Evolutionary conservation across 768 basidiomycete genomes (phyloP).

Genomic region (Hydnum rufescens): DNA sequence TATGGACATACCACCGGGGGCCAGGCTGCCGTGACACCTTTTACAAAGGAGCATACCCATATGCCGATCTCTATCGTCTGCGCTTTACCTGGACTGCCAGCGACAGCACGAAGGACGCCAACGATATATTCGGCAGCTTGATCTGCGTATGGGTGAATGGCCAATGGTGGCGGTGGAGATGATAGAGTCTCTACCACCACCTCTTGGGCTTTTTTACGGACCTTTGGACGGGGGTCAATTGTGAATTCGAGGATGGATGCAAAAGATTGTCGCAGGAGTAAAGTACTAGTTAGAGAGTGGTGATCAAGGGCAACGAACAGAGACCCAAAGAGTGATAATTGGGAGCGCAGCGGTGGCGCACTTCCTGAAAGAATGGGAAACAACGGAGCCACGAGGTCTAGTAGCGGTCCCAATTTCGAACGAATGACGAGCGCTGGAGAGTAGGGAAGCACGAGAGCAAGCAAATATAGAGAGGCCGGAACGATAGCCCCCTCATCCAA

Average conservation of each 20-base stretch:
- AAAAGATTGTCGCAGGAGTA: slow-evolving; percentile 55
- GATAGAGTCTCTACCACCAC: slow-evolving; percentile 58
- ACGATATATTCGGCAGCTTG: slow-evolving; percentile 65
- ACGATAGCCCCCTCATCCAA: slow-evolving; percentile 52
- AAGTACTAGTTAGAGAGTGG: slow-evolving; percentile 29
- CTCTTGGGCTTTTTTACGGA: slow-evolving; percentile 78
- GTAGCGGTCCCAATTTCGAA: slow-evolving; percentile 46
- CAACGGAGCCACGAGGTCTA: slow-evolving; percentile 58
- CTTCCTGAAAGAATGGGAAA: slow-evolving; percentile 45
- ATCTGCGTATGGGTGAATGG: slow-evolving; percentile 70
- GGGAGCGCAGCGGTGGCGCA: slow-evolving; percentile 71
- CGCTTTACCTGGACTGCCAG: slow-evolving; percentile 38
- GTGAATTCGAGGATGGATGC: slow-evolving; percentile 65
- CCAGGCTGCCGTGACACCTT: slow-evolving; percentile 27
- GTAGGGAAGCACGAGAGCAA: slow-evolving; percentile 57
- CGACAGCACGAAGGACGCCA: slow-evolving; percentile 42
- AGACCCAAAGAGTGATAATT: slow-evolving; percentile 53
- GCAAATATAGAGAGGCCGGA: slow-evolving; percentile 67
- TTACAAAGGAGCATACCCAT: slow-evolving; percentile 41
- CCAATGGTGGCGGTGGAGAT: slow-evolving; percentile 54
- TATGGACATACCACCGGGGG: slow-evolving; percentile 33
- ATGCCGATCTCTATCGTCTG: slow-evolving; percentile 48
- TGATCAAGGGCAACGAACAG: slow-evolving; percentile 53
- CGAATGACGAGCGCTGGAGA: slow-evolving; percentile 67
- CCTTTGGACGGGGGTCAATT: slow-evolving; percentile 81